phyloP scores from a whole-genome alignment of 768 basidiomycete genomes.

The Boletellus sp. region DNA sequence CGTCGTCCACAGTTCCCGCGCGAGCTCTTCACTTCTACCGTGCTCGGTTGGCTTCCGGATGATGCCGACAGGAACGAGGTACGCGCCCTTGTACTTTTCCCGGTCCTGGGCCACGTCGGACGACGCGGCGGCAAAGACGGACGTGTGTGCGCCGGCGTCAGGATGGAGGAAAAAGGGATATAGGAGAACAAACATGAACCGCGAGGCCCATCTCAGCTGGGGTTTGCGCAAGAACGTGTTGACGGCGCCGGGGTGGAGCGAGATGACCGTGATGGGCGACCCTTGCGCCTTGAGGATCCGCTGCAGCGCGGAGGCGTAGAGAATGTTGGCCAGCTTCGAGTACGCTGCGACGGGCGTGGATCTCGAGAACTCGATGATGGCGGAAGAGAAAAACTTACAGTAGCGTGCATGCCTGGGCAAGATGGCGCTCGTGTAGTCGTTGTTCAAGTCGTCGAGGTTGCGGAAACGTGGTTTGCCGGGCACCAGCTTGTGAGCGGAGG shows the following conservation, averaged over 20 bases:
- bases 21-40: conserved; percentile 21
- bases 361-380: not conserved
- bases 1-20: conserved; percentile 27
- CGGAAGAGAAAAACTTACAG: conserved; percentile 18
- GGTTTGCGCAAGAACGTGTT: conserved; percentile 29
- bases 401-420: conserved; percentile 28
- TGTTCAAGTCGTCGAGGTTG: conserved; percentile 35
- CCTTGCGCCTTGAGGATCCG: conserved; percentile 33
- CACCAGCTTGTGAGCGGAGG: conserved; percentile 24
- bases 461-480: conserved; percentile 25
- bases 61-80: conserved; percentile 26
- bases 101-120: conserved; percentile 16
- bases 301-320: conserved; percentile 51
- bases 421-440: conserved; percentile 26
- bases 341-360: conserved; percentile 32
- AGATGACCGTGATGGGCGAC: conserved; percentile 26
- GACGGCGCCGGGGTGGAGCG: conserved; percentile 31
- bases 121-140: conserved; percentile 31
- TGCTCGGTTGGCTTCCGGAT: conserved; percentile 10
- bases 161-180: conserved; percentile 16
- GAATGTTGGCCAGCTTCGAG: conserved; percentile 49
- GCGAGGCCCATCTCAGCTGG: conserved; percentile 11
- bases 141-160: conserved; percentile 26
- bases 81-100: conserved; percentile 30
- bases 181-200: conserved; percentile 18